A percentile compares a stretch with the other conserved stretches of the same genome.
Conservation (phyloP, 805 yeast species). For the Nakazawaea peltata region DNA sequence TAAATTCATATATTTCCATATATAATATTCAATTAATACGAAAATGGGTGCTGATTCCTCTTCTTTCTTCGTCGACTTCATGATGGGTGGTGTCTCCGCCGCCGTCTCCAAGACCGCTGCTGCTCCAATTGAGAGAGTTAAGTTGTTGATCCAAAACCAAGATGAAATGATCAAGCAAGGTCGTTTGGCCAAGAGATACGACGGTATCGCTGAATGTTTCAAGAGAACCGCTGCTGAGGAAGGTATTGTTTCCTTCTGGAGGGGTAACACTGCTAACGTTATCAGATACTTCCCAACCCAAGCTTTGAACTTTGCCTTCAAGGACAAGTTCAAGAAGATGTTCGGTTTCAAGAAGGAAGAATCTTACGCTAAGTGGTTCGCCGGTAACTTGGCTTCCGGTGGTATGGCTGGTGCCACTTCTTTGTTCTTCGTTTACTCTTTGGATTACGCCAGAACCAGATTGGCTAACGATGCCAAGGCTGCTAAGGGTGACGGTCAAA, state of each 20-base stretch:
- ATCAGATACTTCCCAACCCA: conserved; percentile 99
- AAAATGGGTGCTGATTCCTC: too few relatives aligned
- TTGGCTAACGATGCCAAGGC: conserved; percentile 97
- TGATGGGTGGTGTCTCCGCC: conserved; percentile 99
- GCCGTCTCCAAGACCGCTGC: conserved; percentile 98
- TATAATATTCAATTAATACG: too few relatives aligned
- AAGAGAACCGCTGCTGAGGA: conserved; percentile 88
- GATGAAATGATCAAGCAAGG: conserved; percentile 98
- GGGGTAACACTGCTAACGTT: conserved; percentile 99
- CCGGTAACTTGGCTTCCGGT: conserved; percentile 98
- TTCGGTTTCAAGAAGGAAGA: conserved; percentile 97
- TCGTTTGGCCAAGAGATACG: conserved; percentile 78
- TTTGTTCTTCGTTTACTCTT: conserved; percentile 87
- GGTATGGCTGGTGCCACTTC: conserved; percentile 98
- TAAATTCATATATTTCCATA: too few relatives aligned
- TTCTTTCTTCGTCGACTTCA: conserved; percentile 55
- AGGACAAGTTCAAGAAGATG: conserved; percentile 92
- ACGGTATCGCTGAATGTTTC: conserved; percentile 92
- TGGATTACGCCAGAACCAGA: conserved; percentile 98
- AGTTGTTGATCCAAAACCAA: conserved; percentile 93
- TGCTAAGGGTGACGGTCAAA: conserved; percentile 75
- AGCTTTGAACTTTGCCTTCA: conserved; percentile 97
- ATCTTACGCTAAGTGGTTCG: conserved; percentile 89
- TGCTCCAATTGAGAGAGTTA: conserved; percentile 96
- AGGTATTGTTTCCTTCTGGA: conserved; percentile 93